Evolutionary conservation across 2,329 filamentous ascomycete species (phyloP).

Genomic region (Botrytis porri): DNA sequence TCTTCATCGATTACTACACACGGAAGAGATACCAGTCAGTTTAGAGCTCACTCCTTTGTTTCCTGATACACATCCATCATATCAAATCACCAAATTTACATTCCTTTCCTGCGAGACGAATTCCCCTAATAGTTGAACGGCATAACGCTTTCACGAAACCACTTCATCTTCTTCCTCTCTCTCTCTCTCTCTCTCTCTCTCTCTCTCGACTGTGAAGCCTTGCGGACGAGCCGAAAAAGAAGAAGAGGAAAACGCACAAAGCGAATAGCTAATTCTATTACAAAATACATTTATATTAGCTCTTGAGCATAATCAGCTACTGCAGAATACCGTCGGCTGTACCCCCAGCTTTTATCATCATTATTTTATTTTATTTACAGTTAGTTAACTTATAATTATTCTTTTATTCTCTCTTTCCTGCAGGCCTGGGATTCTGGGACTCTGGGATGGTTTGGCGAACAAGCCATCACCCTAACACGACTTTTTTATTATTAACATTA

Average conservation of each 20-base stretch:
- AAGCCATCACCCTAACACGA: not conserved
- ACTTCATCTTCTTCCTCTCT: too few relatives aligned
- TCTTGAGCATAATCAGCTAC: not conserved
- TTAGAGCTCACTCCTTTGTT: not conserved
- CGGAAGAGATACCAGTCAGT: not conserved
- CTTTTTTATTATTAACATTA: not conserved
- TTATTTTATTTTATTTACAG: too few relatives aligned
- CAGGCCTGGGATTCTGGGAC: not conserved
- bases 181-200: too few relatives aligned
- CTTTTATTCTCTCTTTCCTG: not conserved
- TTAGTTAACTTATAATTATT: too few relatives aligned
- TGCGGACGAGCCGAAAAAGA: not conserved
- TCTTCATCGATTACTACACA: not conserved
- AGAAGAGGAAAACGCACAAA: not conserved
- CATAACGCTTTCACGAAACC: not conserved
- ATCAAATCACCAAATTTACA: not conserved
- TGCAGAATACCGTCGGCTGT: not conserved
- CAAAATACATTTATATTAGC: not conserved
- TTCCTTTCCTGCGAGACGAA: not conserved
- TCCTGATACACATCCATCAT: not conserved
- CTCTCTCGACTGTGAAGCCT: too few relatives aligned
- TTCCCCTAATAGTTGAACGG: not conserved
- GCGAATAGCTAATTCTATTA: not conserved
- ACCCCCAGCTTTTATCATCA: not conserved
- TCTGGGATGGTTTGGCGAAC: not conserved